Percentiles rank a stretch among this genome's conserved stretches.
These are phyloP conservation scores for Gonapodya prolifera DNA, from an alignment of 192 early-diverging fungal species.

Conservation along the genomic window DNA sequence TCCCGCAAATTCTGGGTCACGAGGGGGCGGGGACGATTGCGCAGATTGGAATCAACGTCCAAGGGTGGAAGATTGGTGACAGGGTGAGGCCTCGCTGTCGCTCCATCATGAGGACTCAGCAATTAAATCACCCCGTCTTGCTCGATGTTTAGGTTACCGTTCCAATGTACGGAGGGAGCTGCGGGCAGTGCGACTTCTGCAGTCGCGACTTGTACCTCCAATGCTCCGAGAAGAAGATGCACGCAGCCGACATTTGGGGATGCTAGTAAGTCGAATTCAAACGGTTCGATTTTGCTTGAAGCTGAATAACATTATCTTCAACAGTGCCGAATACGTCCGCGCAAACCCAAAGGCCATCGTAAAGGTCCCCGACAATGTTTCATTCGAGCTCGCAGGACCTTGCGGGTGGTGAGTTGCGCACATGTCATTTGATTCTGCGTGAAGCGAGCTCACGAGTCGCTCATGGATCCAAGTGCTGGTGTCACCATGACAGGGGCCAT, in stretches of 20 bases:
- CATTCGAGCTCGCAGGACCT: neutral
- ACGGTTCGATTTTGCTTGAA: no score
- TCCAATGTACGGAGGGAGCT: neutral
- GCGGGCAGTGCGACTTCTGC: neutral
- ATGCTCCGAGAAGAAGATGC: neutral
- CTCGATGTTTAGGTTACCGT: no score
- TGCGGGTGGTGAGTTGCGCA: no score
- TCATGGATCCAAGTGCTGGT: no score
- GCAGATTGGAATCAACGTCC: neutral
- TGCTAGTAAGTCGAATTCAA: no score
- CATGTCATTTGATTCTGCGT: no score
- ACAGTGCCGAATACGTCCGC: neutral
- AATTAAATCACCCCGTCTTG: no score
- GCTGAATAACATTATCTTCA: no score
- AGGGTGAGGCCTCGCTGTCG: no score
- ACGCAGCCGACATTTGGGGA: neutral
- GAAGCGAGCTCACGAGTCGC: no score
- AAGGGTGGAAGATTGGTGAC: neutral
- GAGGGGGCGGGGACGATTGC: neutral
- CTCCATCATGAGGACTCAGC: no score
- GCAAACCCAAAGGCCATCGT: conserved; percentile 1
- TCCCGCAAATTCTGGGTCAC: neutral
- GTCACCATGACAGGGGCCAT: neutral
- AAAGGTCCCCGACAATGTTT: neutral
- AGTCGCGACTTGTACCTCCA: neutral